These are phyloP conservation scores for Leccinum rimulosum DNA, from an alignment of 768 basidiomycete species.

Conservation along the genomic window DNA sequence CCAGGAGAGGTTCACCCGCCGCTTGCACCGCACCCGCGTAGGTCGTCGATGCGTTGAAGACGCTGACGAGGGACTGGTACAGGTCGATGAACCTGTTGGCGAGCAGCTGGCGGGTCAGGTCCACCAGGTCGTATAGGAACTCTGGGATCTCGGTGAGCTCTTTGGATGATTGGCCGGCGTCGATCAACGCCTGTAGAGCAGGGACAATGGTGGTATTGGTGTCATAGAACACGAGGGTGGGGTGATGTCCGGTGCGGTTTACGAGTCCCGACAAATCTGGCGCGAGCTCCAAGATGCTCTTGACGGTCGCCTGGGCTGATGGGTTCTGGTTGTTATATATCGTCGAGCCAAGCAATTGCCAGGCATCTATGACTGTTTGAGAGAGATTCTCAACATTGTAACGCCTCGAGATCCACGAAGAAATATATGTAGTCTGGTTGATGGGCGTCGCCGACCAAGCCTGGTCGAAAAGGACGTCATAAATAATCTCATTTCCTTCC, in stretches of 20 bases:
- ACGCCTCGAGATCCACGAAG: constrained; percentile 36
- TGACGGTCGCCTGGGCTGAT: constrained; percentile 33
- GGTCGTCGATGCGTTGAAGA: constrained; percentile 26
- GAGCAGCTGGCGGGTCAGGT: constrained; percentile 39
- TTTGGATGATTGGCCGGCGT: constrained; percentile 19
- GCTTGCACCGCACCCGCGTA: constrained; percentile 20
- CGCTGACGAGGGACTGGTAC: constrained; percentile 32
- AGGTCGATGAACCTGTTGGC: constrained; percentile 35
- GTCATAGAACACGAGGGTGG: constrained; percentile 37
- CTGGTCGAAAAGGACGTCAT: constrained; percentile 40
- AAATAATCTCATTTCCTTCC: constrained; percentile 45
- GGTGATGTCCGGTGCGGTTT: constrained; percentile 32
- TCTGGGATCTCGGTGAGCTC: constrained; percentile 28
- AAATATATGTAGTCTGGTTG: constrained; percentile 31
- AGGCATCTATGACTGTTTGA: constrained; percentile 29
- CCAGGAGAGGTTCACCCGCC: constrained; percentile 29
- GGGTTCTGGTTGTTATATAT: constrained; percentile 39
- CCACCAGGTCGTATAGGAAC: constrained; percentile 39
- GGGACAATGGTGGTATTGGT: constrained; percentile 63
- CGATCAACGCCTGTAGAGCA: constrained; percentile 67
- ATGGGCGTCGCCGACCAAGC: constrained; percentile 38
- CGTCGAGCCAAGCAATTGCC: constrained; percentile 35
- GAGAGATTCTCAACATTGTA: constrained; percentile 31
- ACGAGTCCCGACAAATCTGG: constrained; percentile 35
- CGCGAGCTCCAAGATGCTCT: constrained; percentile 37